Evolutionary conservation across 306 rosid species (phyloP).

Genomic region (Citrullus amarus): DNA sequence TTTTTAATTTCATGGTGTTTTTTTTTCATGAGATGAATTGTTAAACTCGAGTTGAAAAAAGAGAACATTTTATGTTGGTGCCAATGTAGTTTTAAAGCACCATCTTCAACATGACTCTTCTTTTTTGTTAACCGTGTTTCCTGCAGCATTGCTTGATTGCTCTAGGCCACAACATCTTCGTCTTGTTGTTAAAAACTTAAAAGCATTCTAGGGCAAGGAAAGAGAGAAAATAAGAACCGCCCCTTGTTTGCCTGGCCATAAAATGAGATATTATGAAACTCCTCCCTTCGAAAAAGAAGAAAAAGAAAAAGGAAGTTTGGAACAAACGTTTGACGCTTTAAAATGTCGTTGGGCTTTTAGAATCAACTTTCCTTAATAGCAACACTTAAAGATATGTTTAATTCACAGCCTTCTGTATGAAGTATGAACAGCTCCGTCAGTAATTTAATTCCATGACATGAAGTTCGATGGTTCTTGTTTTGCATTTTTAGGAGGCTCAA

Average conservation of each 20-base stretch:
- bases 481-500: constrained; percentile 35
- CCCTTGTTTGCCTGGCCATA: not conserved
- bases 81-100: not conserved
- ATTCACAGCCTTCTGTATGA: not conserved
- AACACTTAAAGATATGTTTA: not conserved
- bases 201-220: not conserved
- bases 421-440: not conserved
- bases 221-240: not conserved
- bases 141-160: not conserved
- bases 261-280: not conserved
- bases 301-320: not conserved
- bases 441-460: not conserved
- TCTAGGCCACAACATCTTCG: not conserved
- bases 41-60: not conserved
- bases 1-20: no score
- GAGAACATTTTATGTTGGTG: not conserved
- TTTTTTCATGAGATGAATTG: not conserved
- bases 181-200: not conserved
- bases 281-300: not conserved
- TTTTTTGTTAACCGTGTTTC: not conserved
- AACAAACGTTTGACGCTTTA: not conserved
- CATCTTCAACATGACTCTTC: not conserved
- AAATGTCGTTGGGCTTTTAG: not conserved
- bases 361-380: no score
- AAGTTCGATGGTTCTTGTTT: not conserved